Evolutionary conservation across 345 rosid species (phyloP), one percentile per base, ranked within the genome.

Genomic region (Theobroma cacao): DNA sequence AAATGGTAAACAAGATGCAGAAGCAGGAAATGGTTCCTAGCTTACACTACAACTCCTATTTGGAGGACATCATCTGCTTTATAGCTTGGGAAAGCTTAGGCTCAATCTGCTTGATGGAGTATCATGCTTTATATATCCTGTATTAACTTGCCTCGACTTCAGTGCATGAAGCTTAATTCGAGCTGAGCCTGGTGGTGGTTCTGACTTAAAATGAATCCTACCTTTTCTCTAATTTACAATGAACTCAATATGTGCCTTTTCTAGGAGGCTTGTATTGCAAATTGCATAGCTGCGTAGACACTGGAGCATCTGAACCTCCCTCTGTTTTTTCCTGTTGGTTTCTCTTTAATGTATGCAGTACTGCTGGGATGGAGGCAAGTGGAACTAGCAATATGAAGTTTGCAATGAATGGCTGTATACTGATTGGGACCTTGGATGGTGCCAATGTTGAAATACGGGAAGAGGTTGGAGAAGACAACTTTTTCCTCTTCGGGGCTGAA

Each of bases 281-380:
- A 18, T 72, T n/a, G 20, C 7, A 20, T 33, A 15, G 30, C 48
- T 5, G 8, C 30, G n/a, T 13, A 36, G 40, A 48, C 41, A 48
- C 40, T 17, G 17, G 26, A 26, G 59, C 4, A 48, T 30, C 62
- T 28, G 72, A 63, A 22, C 56, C 12, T 31, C 68, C 43, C 48
- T 28, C 59, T 24, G n/a, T 63, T 69, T 50, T 65, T n/a, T 34
- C 34, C 24, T 72, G 72, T 17, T 76, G 43, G 40, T 71, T 34
- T 18, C 14, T 7, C 34, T 31, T 61, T 34, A 1, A 31, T 63
- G 17, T 43, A 30, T 75, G 80, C 79, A 91, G 98, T 81, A 93
- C 95, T 26, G 94, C 95, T 74, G 98, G 98, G n/a, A 93, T 93
- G 98, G 98, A 93, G 81, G 98, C 98, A 31, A 93, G 98, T 82